Conservation (phyloP, 2,329 filamentous ascomycete genomes). For the Cadophora malorum region DNA sequence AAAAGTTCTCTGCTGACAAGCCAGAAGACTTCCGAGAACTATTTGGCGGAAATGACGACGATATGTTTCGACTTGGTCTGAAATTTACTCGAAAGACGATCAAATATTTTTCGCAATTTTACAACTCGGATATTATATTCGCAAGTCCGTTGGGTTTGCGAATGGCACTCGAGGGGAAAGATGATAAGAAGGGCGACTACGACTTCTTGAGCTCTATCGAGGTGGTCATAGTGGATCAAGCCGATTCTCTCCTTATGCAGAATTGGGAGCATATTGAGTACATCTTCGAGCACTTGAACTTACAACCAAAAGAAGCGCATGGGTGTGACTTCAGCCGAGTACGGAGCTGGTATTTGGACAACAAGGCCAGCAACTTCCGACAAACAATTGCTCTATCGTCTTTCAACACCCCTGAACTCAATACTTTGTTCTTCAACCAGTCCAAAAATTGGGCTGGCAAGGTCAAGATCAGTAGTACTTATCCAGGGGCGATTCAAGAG, state of each 20-base stretch:
- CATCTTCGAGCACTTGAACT: conserved; percentile 89
- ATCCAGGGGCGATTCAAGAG: conserved; percentile 75
- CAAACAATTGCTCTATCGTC: conserved; percentile 84
- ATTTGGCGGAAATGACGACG: conserved; percentile 94
- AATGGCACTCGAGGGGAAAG: conserved; percentile 82
- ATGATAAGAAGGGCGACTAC: conserved; percentile 72
- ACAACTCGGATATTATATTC: conserved; percentile 93
- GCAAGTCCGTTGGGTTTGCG: conserved; percentile 89
- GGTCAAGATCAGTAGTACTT: conserved; percentile 71
- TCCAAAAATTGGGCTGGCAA: conserved; percentile 85
- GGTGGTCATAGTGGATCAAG: conserved; percentile 87
- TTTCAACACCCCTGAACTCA: conserved; percentile 88
- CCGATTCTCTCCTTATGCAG: conserved; percentile 93
- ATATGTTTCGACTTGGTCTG: conserved; percentile 94
- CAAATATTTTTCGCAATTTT: conserved; percentile 94
- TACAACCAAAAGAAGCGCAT: conserved; percentile 86
- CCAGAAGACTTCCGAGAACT: conserved; percentile 87
- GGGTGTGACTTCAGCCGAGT: conserved; percentile 94
- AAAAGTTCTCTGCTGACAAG: conserved; percentile 74
- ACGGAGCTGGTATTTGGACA: conserved; percentile 90
- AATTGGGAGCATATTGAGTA: conserved; percentile 97
- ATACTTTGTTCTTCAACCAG: conserved; percentile 75
- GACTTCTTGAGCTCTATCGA: conserved; percentile 97
- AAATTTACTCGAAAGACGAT: conserved; percentile 97
- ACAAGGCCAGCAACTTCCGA: conserved; percentile 78